These are phyloP conservation scores for Ceratocystis colombiana DNA, from an alignment of 2,329 filamentous ascomycete genomes.

Conservation along the genomic window DNA sequence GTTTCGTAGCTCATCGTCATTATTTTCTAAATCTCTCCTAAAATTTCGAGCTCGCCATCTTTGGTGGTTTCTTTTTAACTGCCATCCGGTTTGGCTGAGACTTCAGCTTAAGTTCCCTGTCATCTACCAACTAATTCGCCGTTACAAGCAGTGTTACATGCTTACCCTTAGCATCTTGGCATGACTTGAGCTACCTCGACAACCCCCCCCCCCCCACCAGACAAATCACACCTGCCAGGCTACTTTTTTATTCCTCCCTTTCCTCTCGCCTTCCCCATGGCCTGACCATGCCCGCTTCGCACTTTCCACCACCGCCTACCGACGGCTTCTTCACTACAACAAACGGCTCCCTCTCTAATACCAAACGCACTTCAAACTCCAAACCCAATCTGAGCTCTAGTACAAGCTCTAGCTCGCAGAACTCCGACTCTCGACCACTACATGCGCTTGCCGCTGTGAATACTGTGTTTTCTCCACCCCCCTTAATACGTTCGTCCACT, in stretches of 20 bases:
- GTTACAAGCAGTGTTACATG: too few relatives aligned
- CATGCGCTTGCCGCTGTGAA: conserved; percentile 14
- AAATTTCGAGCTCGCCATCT: too few relatives aligned
- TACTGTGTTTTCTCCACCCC: neutral
- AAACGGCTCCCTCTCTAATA: neutral
- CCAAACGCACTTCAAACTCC: neutral
- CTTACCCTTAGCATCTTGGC: too few relatives aligned
- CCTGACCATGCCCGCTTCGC: conserved; percentile 2
- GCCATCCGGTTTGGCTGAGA: too few relatives aligned
- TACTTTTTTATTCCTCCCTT: neutral
- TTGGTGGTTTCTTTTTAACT: too few relatives aligned
- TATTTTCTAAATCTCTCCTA: too few relatives aligned
- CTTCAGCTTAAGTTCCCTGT: too few relatives aligned
- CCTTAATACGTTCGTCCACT: conserved; percentile 15
- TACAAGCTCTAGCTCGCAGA: neutral
- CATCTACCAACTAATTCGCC: too few relatives aligned
- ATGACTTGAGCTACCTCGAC: neutral
- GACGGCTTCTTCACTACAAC: conserved; percentile 60
- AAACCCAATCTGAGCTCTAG: neutral
- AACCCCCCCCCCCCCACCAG: neutral
- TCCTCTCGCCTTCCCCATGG: neutral
- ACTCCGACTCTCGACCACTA: conserved; percentile 27
- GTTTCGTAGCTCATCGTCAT: too few relatives aligned
- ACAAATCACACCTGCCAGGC: neutral
- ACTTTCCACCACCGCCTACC: conserved; percentile 42